Base-by-base conservation (phyloP, 1,284 basidiomycete genomes). In the Apiotrichum gracile region DNA sequence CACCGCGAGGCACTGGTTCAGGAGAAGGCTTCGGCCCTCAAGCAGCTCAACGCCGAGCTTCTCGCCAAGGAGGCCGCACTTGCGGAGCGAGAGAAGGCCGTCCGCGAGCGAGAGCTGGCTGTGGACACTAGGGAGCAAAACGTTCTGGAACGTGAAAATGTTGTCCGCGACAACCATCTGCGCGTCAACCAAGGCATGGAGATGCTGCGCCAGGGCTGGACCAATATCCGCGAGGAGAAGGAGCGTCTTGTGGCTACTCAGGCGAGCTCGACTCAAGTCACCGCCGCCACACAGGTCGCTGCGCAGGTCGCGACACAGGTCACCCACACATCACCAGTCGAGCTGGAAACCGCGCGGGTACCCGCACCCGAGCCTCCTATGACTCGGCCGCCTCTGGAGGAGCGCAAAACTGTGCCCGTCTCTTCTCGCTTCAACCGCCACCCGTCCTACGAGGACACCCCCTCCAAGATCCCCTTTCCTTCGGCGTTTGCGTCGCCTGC, bases 141-240 rank as follows among this genome's bases (percentile, higher is more conserved):
- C 64, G 82, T 89, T 27, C 44, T 47, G 12, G 48, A 51, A 10
- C 81, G 82, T 61, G 85, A 84, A 49, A 86, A 87, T 61, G 84
- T 88, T 35, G 79, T 85, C 63, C 78, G 80, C 26, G 83, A 85
- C 16, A 85, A 88, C 42, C 77, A 83, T 49, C 77, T 77, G 48
- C 77, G 86, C 14, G 84, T 89, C 62, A 81, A 82, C 42, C 83
- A 85, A 65, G 79, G 89, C 27, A 82, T 82, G 50, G 82, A 80
- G 47, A 75, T 77, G 5, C 73, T 81, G 25, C 66, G 76, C n/a
- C 55, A 60, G 39, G 74, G 79, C n/a, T 80, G 81, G 67, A 75
- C 75, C 40, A 74, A 77, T 49, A 65, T 81, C 21, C 65, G 74
- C 37, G 70, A 72, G 16, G 84, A 85, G 82, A 74, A 87, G 70